These are phyloP conservation scores for Fusarium sp. DNA, from an alignment of 2,329 filamentous ascomycete genomes.

Conservation along the genomic window DNA sequence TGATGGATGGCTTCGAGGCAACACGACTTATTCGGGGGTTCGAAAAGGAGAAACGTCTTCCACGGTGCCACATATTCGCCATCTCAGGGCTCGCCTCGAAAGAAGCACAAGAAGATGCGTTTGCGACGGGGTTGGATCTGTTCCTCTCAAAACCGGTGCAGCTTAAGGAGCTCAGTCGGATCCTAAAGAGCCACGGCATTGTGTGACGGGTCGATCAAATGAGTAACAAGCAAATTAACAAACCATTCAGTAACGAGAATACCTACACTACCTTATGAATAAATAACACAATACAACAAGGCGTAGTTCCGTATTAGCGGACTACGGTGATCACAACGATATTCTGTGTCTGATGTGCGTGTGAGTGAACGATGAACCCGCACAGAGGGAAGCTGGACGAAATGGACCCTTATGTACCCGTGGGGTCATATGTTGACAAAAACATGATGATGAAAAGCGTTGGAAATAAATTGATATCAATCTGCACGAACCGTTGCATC, in stretches of 20 bases:
- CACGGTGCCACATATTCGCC: constrained; percentile 58
- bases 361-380: no score
- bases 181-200: constrained; percentile 22
- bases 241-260: background rate
- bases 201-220: background rate
- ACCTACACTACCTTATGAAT: background rate
- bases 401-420: no score
- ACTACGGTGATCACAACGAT: background rate
- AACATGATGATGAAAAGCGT: no score
- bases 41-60: constrained; percentile 53
- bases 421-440: no score
- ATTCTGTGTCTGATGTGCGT: no score
- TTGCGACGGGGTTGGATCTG: constrained; percentile 61
- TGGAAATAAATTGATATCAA: no score
- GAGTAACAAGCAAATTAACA: background rate
- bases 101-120: constrained; percentile 60
- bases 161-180: constrained; percentile 49
- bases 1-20: constrained; percentile 63
- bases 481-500: no score
- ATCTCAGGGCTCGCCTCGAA: constrained; percentile 61
- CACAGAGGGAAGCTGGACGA: no score
- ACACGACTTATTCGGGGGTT: constrained; percentile 59
- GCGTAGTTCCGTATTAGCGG: background rate
- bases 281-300: background rate
- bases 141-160: constrained; percentile 64